Percentiles rank a stretch among this genome's conserved stretches.
Conservation (phyloP, 129 eudicot species). For the Tagetes erecta region DNA sequence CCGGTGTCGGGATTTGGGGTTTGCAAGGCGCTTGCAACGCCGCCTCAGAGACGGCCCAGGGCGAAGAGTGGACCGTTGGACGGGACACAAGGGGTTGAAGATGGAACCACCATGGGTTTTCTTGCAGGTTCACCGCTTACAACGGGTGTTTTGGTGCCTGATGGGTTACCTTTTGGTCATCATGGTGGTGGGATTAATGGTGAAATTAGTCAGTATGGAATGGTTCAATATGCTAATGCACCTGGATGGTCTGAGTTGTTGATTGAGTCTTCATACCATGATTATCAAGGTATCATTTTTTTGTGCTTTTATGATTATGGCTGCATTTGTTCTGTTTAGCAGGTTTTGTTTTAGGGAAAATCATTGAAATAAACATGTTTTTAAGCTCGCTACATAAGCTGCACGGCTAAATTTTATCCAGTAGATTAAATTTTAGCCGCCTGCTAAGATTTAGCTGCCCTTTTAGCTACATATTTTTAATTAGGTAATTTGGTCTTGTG, state of each 20-base stretch:
- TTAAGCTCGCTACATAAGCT: no score
- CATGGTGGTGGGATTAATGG: not conserved
- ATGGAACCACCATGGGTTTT: conserved; percentile 46
- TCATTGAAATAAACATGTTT: no score
- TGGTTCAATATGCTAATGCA: conserved; percentile 28
- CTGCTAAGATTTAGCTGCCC: no score
- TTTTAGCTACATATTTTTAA: no score
- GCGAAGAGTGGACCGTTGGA: conserved; percentile 92
- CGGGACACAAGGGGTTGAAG: conserved; percentile 58
- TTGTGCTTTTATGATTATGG: not conserved
- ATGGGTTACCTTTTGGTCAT: conserved; percentile 1
- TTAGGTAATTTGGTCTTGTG: no score
- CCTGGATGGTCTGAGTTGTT: conserved; percentile 50
- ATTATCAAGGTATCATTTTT: conserved; percentile 52
- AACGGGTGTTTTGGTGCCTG: conserved; percentile 62
- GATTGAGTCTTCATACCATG: conserved; percentile 50
- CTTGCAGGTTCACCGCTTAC: conserved; percentile 65
- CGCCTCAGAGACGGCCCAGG: conserved; percentile 59
- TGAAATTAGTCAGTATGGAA: not conserved
- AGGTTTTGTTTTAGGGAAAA: no score
- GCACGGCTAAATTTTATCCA: no score
- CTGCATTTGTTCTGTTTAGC: not conserved
- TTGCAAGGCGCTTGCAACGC: conserved; percentile 36
- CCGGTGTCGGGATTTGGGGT: conserved; percentile 65
- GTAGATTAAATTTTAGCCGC: no score